Percentiles rank a stretch among this genome's conserved stretches.
Conservation (phyloP, 768 basidiomycete genomes). For the Termitomyces sp. region DNA sequence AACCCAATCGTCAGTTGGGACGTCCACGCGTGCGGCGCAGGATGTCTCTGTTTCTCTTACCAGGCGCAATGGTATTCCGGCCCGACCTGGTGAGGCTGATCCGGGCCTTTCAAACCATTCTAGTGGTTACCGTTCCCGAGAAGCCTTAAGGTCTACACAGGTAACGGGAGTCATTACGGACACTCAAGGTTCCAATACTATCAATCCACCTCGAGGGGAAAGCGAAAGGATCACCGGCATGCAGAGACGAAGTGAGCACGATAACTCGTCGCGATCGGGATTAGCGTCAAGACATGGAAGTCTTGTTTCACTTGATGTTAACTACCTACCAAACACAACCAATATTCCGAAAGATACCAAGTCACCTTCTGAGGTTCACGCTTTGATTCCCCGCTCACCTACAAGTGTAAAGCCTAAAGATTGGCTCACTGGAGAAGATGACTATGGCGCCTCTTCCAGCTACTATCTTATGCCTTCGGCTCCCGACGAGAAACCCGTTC, state of each 20-base stretch:
- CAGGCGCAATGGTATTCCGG: conserved; percentile 6
- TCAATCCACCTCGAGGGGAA: conserved; percentile 1
- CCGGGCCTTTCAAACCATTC: conserved; percentile 17
- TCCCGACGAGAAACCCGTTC: conserved; percentile 36
- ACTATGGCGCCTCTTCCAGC: conserved; percentile 21
- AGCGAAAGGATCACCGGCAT: background rate
- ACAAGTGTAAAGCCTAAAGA: conserved; percentile 31
- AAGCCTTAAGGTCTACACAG: conserved; percentile 51
- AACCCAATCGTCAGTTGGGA: conserved; percentile 4
- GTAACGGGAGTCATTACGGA: conserved; percentile 49
- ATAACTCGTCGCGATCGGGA: conserved; percentile 29
- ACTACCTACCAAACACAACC: conserved; percentile 5
- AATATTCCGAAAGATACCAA: background rate
- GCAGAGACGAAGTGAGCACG: background rate
- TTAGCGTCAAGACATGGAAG: conserved; percentile 45
- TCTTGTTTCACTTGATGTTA: conserved; percentile 37
- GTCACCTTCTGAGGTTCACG: background rate
- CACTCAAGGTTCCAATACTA: conserved; percentile 8
- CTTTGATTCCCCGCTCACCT: background rate
- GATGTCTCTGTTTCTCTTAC: conserved; percentile 5
- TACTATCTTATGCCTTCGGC: conserved; percentile 12
- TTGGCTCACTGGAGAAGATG: conserved; percentile 73
- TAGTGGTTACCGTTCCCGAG: conserved; percentile 20
- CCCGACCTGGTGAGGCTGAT: conserved; percentile 1
- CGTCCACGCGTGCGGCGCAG: conserved; percentile 8